Conservation (phyloP, 352 stramenopile genomes). For the Phytophthora multivora region DNA sequence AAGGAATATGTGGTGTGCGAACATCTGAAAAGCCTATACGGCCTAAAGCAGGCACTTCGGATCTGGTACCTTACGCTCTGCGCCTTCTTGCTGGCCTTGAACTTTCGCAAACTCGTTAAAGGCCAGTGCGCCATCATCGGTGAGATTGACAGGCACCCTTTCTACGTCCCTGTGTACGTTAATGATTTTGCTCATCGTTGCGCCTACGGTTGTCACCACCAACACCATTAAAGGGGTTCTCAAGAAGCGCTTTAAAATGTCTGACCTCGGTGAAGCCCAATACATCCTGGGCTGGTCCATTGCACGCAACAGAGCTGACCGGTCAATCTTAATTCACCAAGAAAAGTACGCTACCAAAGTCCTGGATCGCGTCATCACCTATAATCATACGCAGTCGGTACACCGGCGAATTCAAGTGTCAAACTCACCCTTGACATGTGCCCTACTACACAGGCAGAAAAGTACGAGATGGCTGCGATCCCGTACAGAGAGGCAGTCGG, state of each 20-base stretch:
- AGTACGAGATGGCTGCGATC: background rate
- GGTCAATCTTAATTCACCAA: background rate
- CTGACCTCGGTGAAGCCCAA: background rate
- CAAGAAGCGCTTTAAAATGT: background rate
- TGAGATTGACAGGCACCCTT: too few relatives aligned
- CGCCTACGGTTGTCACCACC: too few relatives aligned
- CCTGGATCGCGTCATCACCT: background rate
- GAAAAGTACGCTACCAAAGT: background rate
- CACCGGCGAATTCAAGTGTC: background rate
- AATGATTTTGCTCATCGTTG: too few relatives aligned
- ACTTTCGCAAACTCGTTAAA: background rate
- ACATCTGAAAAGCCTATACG: background rate
- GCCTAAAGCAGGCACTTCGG: background rate
- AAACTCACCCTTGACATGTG: background rate
- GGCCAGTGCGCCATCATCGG: background rate
- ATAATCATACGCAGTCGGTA: background rate
- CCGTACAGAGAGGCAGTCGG: too few relatives aligned
- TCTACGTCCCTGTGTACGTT: too few relatives aligned
- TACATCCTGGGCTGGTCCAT: background rate
- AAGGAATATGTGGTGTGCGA: conserved; percentile 1
- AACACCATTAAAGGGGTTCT: background rate
- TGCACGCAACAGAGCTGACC: background rate
- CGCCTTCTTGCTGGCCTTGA: background rate
- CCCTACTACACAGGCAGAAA: background rate
- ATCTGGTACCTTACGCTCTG: conserved; percentile 1